A percentile compares a stretch with the other conserved stretches of the same genome.
These are phyloP conservation scores for Pichia sp. DNA, from an alignment of 1,139 yeast genomes.

Conservation along the genomic window DNA sequence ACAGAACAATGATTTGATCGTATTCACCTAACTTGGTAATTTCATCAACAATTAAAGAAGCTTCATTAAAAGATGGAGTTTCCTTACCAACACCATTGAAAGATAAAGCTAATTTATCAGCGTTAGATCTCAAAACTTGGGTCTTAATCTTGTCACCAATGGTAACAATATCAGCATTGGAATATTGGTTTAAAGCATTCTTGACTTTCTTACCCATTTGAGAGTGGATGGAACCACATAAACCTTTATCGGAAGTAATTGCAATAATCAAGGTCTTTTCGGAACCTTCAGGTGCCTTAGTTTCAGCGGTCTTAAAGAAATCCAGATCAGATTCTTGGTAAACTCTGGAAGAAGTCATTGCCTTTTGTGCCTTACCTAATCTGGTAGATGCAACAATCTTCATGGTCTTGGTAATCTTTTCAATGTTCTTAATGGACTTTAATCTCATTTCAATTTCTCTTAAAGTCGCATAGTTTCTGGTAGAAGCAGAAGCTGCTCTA, in stretches of 20 bases:
- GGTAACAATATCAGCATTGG: conserved; percentile 74
- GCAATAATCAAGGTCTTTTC: conserved; percentile 71
- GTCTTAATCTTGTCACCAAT: conserved; percentile 91
- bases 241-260: conserved; percentile 94
- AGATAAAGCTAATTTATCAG: conserved; percentile 60
- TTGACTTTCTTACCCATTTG: conserved; percentile 88
- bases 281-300: conserved; percentile 41
- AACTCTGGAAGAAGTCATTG: conserved; percentile 83
- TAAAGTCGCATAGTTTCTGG: conserved; percentile 92
- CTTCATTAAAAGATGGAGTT: conserved; percentile 90
- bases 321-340: conserved; percentile 76
- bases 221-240: conserved; percentile 97
- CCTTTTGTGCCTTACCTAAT: conserved; percentile 91
- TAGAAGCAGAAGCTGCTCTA: conserved; percentile 35
- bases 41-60: conserved; percentile 82
- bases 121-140: conserved; percentile 79
- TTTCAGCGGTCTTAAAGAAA: conserved; percentile 77
- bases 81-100: conserved; percentile 93
- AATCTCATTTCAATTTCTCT: conserved; percentile 98
- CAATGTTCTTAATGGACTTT: conserved; percentile 96
- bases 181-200: conserved; percentile 50
- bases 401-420: conserved; percentile 99
- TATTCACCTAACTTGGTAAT: conserved; percentile 61
- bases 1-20: conserved; percentile 71
- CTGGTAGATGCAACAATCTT: conserved; percentile 98